Percentiles rank a stretch among this genome's conserved stretches.
phyloP scores from a whole-genome alignment of 1,284 basidiomycete genomes.

The Ustilago curta region DNA sequence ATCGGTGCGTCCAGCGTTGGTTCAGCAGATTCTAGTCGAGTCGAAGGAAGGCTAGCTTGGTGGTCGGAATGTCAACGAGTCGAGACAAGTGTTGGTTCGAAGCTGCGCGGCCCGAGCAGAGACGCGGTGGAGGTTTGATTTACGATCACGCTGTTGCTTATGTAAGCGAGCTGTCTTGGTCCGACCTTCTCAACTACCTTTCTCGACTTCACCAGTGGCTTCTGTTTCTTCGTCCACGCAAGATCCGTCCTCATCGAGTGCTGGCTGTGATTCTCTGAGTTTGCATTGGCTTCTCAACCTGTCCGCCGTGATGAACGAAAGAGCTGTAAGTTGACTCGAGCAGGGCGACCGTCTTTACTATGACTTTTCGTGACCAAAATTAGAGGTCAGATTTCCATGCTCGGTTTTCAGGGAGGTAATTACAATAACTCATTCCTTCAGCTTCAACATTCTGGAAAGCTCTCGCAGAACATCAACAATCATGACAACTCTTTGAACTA shows the following conservation, averaged over 20 bases:
- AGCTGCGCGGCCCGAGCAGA: slow-evolving; percentile 43
- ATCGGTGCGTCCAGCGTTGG: not conserved
- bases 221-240: too few species aligned
- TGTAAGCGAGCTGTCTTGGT: slow-evolving; percentile 24
- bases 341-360: not conserved
- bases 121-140: slow-evolving; percentile 47
- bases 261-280: too few species aligned
- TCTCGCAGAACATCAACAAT: too few species aligned
- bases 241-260: too few species aligned
- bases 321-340: not conserved
- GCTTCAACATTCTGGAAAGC: too few species aligned
- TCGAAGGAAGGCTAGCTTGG: slow-evolving; percentile 3
- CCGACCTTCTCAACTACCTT: too few species aligned
- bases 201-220: not conserved
- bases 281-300: too few species aligned
- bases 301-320: too few species aligned
- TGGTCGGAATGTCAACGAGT: too few species aligned
- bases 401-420: too few species aligned
- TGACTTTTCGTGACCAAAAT: slow-evolving; percentile 3
- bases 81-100: slow-evolving; percentile 34
- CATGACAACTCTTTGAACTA: not conserved
- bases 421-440: too few species aligned
- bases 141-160: slow-evolving; percentile 45
- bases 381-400: too few species aligned
- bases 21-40: not conserved